These are phyloP conservation scores for Candida mesenterica DNA, from an alignment of 1,139 yeast genomes.

Conservation along the genomic window DNA sequence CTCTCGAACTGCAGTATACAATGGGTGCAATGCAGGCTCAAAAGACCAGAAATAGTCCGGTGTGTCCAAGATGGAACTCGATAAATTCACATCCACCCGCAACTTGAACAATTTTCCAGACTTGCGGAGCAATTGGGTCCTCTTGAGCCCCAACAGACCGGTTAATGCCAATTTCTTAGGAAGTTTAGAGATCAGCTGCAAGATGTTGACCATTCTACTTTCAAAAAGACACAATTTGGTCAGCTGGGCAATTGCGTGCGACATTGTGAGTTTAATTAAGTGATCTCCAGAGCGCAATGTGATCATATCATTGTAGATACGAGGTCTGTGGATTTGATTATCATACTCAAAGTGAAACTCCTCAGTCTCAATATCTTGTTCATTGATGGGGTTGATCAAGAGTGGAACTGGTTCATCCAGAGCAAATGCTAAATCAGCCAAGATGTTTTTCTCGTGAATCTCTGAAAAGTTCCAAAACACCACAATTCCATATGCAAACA, in stretches of 20 bases:
- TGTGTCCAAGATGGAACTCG: constrained; percentile 87
- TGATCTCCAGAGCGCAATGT: constrained; percentile 90
- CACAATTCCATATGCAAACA: constrained; percentile 88
- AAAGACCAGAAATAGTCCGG: constrained; percentile 97
- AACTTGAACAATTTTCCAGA: constrained; percentile 88
- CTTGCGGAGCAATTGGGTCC: constrained; percentile 78
- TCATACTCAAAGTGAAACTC: constrained; percentile 93
- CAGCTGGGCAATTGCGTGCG: constrained; percentile 96
- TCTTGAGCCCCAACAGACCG: constrained; percentile 75
- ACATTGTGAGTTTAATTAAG: constrained; percentile 84
- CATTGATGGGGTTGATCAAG: constrained; percentile 73
- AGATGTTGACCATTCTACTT: constrained; percentile 80
- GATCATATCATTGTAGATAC: constrained; percentile 92
- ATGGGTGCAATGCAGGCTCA: constrained; percentile 92
- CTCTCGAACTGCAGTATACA: constrained; percentile 86
- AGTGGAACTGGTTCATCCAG: constrained; percentile 45
- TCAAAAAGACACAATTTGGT: constrained; percentile 90
- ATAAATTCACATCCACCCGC: constrained; percentile 88
- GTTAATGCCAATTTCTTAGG: constrained; percentile 90
- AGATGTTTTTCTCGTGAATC: constrained; percentile 84
- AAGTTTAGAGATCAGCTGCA: constrained; percentile 80
- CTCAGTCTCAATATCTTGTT: constrained; percentile 91
- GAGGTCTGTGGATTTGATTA: constrained; percentile 73
- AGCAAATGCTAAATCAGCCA: constrained; percentile 90
- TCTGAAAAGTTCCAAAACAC: constrained; percentile 97